Conservation (phyloP, 2,329 filamentous ascomycete species). For the Xylaria sp. region DNA sequence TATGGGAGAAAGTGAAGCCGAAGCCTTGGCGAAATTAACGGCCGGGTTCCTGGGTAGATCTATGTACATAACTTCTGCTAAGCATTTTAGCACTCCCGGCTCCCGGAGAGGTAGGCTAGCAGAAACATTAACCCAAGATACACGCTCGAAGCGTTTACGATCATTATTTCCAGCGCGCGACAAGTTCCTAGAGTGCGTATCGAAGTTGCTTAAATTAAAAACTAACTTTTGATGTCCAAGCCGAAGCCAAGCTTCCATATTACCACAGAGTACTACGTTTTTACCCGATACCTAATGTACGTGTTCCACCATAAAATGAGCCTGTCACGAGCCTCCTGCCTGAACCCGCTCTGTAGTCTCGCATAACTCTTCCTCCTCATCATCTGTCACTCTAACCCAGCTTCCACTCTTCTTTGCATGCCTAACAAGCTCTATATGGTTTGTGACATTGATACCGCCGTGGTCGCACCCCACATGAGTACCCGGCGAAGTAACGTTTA, state of each 20-base stretch:
- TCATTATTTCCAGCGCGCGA: too few species aligned
- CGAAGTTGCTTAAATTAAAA: background rate
- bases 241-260: background rate
- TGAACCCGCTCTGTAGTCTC: background rate
- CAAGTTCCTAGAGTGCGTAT: too few species aligned
- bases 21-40: background rate
- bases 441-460: slow-evolving; percentile 31
- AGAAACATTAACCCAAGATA: too few species aligned
- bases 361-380: slow-evolving; percentile 28
- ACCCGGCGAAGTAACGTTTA: slow-evolving; percentile 30
- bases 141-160: too few species aligned
- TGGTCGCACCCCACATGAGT: slow-evolving; percentile 17
- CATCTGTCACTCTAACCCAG: slow-evolving; percentile 34
- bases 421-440: slow-evolving; percentile 34
- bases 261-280: background rate
- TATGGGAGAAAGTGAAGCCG: background rate
- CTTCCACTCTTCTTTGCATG: slow-evolving; percentile 31
- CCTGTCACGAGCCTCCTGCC: background rate
- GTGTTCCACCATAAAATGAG: background rate
- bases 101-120: too few species aligned
- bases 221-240: background rate
- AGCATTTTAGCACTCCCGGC: too few species aligned
- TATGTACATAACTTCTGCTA: too few species aligned
- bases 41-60: too few species aligned
- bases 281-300: too few species aligned